Conservation (phyloP, 495 filamentous ascomycete genomes). For the Xylaria longipes region DNA sequence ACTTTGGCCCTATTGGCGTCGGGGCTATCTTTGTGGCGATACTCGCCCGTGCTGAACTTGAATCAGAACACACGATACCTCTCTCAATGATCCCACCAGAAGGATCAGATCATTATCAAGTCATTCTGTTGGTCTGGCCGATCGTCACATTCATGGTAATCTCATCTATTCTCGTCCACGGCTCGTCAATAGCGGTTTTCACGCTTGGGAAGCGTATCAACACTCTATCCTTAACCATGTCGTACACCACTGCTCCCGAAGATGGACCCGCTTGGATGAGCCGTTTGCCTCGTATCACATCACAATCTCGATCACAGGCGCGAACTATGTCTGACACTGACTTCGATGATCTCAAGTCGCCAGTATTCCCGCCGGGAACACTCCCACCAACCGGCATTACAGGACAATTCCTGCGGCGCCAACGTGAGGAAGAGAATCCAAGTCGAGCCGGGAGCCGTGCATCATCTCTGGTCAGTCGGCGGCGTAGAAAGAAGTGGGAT, state of each 20-base stretch:
- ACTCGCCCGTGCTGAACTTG: constrained; percentile 86
- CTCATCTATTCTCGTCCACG: constrained; percentile 92
- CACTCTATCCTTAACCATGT: constrained; percentile 92
- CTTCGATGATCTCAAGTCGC: constrained; percentile 60
- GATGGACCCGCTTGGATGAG: constrained; percentile 95
- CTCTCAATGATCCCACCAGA: constrained; percentile 62
- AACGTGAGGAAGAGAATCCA: constrained; percentile 75
- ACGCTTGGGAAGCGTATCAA: constrained; percentile 98
- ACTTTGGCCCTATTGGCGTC: constrained; percentile 98
- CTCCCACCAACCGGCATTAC: constrained; percentile 77
- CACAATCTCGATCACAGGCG: constrained; percentile 85
- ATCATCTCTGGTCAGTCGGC: constrained; percentile 65
- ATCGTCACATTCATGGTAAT: constrained; percentile 95
- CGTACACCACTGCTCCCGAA: constrained; percentile 88
- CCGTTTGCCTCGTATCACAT: constrained; percentile 86
- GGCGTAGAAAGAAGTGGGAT: constrained; percentile 72
- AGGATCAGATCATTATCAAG: constrained; percentile 63
- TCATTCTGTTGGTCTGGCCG: constrained; percentile 91
- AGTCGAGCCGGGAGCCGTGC: constrained; percentile 59
- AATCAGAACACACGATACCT: constrained; percentile 74
- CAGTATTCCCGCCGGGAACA: constrained; percentile 76
- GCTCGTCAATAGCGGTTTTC: constrained; percentile 97
- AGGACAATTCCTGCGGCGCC: constrained; percentile 81
- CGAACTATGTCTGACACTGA: constrained; percentile 65
- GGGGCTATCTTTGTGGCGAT: constrained; percentile 97